A percentile compares a stretch with the other conserved stretches of the same genome.
Evolutionary conservation across 164 flowering plant species (phyloP).

Genomic region (Liquidambar formosana): DNA sequence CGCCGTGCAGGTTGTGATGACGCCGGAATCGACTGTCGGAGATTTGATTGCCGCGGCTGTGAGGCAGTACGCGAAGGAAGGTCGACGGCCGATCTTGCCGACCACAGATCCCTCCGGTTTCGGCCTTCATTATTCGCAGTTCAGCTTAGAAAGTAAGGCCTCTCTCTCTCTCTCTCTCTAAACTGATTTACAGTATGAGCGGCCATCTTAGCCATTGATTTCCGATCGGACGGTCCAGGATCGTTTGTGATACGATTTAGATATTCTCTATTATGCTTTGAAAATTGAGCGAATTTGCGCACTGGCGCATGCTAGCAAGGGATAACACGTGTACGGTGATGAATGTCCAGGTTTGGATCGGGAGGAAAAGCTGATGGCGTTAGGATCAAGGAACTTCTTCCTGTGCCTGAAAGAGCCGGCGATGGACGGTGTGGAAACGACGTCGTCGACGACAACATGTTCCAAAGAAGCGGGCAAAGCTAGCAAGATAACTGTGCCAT

Average conservation of each 20-base stretch:
- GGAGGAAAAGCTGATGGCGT: conserved; percentile 57
- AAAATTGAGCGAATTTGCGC: too few relatives aligned
- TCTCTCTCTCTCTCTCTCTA: neutral
- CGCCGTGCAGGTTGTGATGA: conserved; percentile 67
- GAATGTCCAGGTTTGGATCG: conserved; percentile 62
- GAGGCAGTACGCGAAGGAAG: conserved; percentile 66
- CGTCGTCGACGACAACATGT: conserved; percentile 47
- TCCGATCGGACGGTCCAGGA: too few relatives aligned
- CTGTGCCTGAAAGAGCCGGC: conserved; percentile 43
- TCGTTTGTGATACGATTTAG: too few relatives aligned
- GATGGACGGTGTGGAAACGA: conserved; percentile 6
- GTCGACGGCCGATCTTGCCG: conserved; percentile 66
- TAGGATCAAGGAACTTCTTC: conserved; percentile 93
- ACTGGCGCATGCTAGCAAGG: too few relatives aligned
- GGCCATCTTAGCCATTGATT: too few relatives aligned
- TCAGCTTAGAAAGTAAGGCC: conserved; percentile 83
- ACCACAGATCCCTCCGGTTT: conserved; percentile 42
- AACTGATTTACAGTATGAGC: too few relatives aligned
- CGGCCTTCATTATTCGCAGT: conserved; percentile 90
- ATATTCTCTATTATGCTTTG: too few relatives aligned
- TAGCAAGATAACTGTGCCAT: conserved; percentile 34
- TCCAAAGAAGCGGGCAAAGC: conserved; percentile 62
- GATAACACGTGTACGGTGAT: neutral
- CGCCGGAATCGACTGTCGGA: conserved; percentile 66
- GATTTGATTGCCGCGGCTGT: conserved; percentile 63